These are phyloP conservation scores for Mycena crocata DNA, from an alignment of 768 basidiomycete species.

Conservation along the genomic window DNA sequence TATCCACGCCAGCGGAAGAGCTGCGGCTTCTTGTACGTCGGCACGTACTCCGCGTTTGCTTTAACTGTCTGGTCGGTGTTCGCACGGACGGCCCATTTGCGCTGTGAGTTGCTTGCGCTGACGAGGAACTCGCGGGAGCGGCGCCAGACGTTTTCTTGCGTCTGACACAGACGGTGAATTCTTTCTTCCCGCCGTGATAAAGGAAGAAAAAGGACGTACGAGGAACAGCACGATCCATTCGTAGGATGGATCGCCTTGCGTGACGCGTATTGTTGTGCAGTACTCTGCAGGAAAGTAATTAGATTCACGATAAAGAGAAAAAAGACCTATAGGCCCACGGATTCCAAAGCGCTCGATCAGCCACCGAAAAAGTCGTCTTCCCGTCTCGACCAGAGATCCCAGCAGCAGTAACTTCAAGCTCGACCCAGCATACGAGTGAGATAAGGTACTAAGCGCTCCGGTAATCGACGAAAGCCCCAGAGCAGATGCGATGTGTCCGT, in stretches of 20 bases:
- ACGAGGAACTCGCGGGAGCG: slow-evolving; percentile 55
- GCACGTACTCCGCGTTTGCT: slow-evolving; percentile 55
- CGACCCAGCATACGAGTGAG: slow-evolving; percentile 17
- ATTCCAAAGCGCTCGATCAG: slow-evolving; percentile 26
- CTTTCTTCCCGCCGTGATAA: too few species aligned
- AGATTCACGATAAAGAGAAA: neutral
- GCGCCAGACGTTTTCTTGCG: slow-evolving; percentile 57
- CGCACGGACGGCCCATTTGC: slow-evolving; percentile 30
- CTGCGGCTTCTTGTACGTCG: slow-evolving; percentile 53
- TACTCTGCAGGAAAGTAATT: slow-evolving; percentile 45
- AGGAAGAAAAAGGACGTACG: slow-evolving; percentile 40
- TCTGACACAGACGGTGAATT: slow-evolving; percentile 43
- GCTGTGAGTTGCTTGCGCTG: slow-evolving; percentile 50
- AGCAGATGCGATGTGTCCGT: slow-evolving; percentile 26
- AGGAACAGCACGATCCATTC: slow-evolving; percentile 62
- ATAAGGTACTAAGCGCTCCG: neutral
- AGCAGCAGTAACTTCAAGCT: slow-evolving; percentile 28
- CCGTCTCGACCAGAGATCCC: slow-evolving; percentile 27
- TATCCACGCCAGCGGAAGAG: slow-evolving; percentile 58
- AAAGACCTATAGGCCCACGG: slow-evolving; percentile 7
- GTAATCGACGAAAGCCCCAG: slow-evolving; percentile 16
- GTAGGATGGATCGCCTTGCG: slow-evolving; percentile 60
- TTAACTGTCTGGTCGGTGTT: slow-evolving; percentile 27
- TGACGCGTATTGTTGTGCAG: slow-evolving; percentile 57
- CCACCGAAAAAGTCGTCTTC: slow-evolving; percentile 24